phyloP scores from a whole-genome alignment of 768 basidiomycete genomes.

The Rhodotorula sphaerocarpa region DNA sequence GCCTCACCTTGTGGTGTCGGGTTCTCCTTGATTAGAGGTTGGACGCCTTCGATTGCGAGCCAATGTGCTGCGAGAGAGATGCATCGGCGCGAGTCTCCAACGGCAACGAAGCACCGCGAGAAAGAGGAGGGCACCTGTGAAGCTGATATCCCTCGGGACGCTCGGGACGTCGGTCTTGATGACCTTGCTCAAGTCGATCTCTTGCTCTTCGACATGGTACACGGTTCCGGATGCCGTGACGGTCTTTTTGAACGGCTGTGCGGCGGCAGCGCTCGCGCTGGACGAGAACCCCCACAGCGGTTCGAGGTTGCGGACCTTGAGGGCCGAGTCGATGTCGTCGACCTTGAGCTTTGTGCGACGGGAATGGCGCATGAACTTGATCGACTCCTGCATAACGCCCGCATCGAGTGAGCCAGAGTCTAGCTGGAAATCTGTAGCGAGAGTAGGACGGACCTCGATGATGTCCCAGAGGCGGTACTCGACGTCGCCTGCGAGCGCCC shows the following conservation, averaged over 20 bases:
- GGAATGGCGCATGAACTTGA: constrained; percentile 92
- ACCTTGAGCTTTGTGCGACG: constrained; percentile 81
- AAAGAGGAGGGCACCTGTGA: too few relatives aligned
- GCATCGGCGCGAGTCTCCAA: too few relatives aligned
- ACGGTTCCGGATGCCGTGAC: constrained; percentile 58
- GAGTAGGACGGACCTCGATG: constrained; percentile 54
- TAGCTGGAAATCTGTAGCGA: too few relatives aligned
- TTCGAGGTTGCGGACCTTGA: constrained; percentile 91
- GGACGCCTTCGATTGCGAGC: constrained; percentile 96
- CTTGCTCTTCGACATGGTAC: constrained; percentile 92
- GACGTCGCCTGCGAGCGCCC: constrained; percentile 83
- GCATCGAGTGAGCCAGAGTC: neutral
- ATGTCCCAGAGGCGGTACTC: constrained; percentile 95
- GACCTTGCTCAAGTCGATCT: constrained; percentile 89
- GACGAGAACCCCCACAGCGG: constrained; percentile 76
- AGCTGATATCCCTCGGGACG: constrained; percentile 69
- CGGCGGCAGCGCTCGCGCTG: constrained; percentile 40
- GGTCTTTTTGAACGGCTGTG: constrained; percentile 51
- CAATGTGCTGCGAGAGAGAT: constrained; percentile 90
- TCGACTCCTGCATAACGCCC: constrained; percentile 62
- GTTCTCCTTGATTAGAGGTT: constrained; percentile 92
- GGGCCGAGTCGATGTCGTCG: constrained; percentile 82
- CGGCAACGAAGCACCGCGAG: too few relatives aligned
- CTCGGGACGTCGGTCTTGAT: constrained; percentile 76
- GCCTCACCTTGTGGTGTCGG: constrained; percentile 51